phyloP scores from a whole-genome alignment of 768 basidiomycete genomes.

The Sporobolomyces roseus region DNA sequence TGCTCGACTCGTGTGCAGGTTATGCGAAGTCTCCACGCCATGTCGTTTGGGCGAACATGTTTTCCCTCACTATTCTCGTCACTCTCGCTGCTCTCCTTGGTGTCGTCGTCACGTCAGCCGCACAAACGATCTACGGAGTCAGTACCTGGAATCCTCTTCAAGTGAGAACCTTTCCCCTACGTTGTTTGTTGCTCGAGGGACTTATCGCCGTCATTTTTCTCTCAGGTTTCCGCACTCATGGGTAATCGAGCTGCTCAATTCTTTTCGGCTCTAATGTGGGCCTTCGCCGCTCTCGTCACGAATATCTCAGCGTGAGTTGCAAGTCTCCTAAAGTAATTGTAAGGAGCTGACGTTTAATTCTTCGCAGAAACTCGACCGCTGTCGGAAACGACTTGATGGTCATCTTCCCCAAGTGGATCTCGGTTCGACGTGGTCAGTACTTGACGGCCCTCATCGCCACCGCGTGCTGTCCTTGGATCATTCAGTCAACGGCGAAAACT shows the following conservation, averaged over 20 bases:
- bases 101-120: constrained; percentile 36
- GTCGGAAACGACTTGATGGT: constrained; percentile 36
- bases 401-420: constrained; percentile 45
- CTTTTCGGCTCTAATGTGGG: constrained; percentile 35
- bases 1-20: too few relatives aligned
- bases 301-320: too few relatives aligned
- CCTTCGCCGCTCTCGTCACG: constrained; percentile 21
- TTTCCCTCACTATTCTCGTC: constrained; percentile 40
- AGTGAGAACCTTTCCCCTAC: background rate
- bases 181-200: background rate
- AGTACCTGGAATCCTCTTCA: constrained; percentile 34
- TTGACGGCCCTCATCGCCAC: constrained; percentile 17
- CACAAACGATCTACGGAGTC: constrained; percentile 36
- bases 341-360: too few relatives aligned
- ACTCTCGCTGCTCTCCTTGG: constrained; percentile 37
- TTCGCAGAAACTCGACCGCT: constrained; percentile 36
- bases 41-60: constrained; percentile 42
- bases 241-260: constrained; percentile 43
- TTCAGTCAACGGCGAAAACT: constrained; percentile 22
- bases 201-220: background rate
- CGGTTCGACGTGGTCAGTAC: constrained; percentile 42
- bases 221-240: constrained; percentile 37
- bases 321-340: too few relatives aligned
- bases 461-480: constrained; percentile 25
- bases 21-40: constrained; percentile 31